Evolutionary conservation across 2,329 filamentous ascomycete species (phyloP), one percentile per base, ranked within the genome.

Genomic region (Colletotrichum tanaceti): DNA sequence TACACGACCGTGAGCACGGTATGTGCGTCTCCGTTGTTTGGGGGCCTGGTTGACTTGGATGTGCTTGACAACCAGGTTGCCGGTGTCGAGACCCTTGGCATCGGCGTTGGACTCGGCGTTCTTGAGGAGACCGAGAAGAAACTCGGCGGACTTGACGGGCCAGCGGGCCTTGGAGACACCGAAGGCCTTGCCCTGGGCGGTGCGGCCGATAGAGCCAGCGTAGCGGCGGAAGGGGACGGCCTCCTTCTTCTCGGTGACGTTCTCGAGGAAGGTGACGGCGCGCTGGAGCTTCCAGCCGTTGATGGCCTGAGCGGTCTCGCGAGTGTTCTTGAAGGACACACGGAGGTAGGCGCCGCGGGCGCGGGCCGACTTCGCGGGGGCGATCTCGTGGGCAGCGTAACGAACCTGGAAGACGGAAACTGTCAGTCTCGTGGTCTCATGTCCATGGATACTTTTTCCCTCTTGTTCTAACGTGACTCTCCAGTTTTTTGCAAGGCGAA

Each of bases 11-110:
- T 99, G 96, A 74, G 97, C 97, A 91, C 96, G 94, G 93, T 99
- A 99, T 82, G 96, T 99, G 85, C 96, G 92, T 87, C 96, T 91
- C 83, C 96, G 91, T 90, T 98, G 95, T 92, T 98, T 98, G 80
- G 96, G 96, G 78, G 96, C 97, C 90, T 99, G 96, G 93, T 99
- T 99, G 90, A 99, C 96, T 89, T 99, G 96, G 87, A 99, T 99
- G 92, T 98, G 97, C 93, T 98, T 98, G 87, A 99, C 93, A 82
- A 98, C 86, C 81, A 99, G 89, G 89, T 97, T 97, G 86, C 91
- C 91, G 81, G 94, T 98, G 86, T 99, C 94, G 80, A 97, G 93
- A 79, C 94, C 94, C 90, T 97, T 97, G 84, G 93, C 92, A 79
- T 97, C 94, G 82, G 94, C 94, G 85, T 97, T 97, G 87, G 94